Base-by-base conservation (phyloP, 768 basidiomycete genomes). In the Boletellus ananas region DNA sequence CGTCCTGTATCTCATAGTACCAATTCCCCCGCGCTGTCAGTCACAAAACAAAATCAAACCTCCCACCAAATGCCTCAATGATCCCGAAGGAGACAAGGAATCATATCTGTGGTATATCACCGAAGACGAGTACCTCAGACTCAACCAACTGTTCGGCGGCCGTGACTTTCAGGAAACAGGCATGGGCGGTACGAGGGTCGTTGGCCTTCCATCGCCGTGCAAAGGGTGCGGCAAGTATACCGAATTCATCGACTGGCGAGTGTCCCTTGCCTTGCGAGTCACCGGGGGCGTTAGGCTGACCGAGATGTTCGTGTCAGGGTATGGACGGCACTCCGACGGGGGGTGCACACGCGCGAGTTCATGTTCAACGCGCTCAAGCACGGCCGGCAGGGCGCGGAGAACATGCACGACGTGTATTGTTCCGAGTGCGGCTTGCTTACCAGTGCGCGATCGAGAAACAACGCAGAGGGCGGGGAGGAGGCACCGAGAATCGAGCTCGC, bases 71-170 rank as follows among this genome's bases (percentile, higher is more conserved):
- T 18, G 18, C 38, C 27, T 52, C 20, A 0, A 16, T 20, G 3
- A 18, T 3, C 16, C n/a, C 20, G 47, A 48, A 5, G 40, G 10
- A 3, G 38, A 16, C 14, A 8, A 25, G 6, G 18, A 47, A 0
- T 17, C 21, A 3, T 49, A 58, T n/a, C 47, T 58, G 3, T 57
- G 56, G 55, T 57, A 57, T 40, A 58, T 58, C 31, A 58, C 55
- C 34, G 50, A 58, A 43, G 50, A 52, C 38, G 56, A 58, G 37
- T 58, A 57, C 41, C 45, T 52, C 10, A 43, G 56, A 21, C 56
- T 58, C 36, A 57, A 46, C 18, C 6, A 56, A 14, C 37, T 57
- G 21, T 56, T 57, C 6, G 47, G 11, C 12, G 54, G 37, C 34
- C 52, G 20, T 3, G 56, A 57, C 8, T 45, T 57, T 43, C 56